Conservation (phyloP, 2,329 filamentous ascomycete genomes). For the Nannizziopsis barbatae region DNA sequence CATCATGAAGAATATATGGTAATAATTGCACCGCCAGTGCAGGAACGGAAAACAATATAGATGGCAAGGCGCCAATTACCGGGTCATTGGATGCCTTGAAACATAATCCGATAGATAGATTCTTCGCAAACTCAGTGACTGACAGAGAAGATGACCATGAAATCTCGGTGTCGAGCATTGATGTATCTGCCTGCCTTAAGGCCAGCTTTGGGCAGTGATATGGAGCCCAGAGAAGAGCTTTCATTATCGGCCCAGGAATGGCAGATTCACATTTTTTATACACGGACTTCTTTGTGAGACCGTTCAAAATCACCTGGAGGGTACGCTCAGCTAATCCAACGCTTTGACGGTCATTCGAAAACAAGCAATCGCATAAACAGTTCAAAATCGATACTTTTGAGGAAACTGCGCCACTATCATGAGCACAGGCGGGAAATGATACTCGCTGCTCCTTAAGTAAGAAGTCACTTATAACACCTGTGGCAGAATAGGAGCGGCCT, state of each 20-base stretch:
- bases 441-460: slow-evolving; percentile 34
- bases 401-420: slow-evolving; percentile 15
- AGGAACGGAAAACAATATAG: slow-evolving; percentile 54
- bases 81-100: slow-evolving; percentile 51
- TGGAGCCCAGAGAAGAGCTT: slow-evolving; percentile 33
- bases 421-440: slow-evolving; percentile 9
- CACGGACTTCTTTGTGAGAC: slow-evolving; percentile 22
- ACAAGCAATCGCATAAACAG: slow-evolving; percentile 51
- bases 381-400: slow-evolving; percentile 55
- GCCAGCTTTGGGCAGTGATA: slow-evolving; percentile 30
- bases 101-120: slow-evolving; percentile 42
- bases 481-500: slow-evolving; percentile 70
- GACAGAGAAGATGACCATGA: slow-evolving; percentile 18
- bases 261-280: slow-evolving; percentile 26
- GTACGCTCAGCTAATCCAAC: slow-evolving; percentile 36
- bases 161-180: slow-evolving; percentile 13
- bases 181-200: slow-evolving; percentile 17
- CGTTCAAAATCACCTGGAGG: slow-evolving; percentile 34
- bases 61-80: slow-evolving; percentile 56
- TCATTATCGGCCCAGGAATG: slow-evolving; percentile 30
- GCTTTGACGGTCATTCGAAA: slow-evolving; percentile 43
- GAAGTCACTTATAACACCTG: slow-evolving; percentile 49
- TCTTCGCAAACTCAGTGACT: slow-evolving; percentile 27
- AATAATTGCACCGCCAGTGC: slow-evolving; percentile 64
- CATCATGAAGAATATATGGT: slow-evolving; percentile 74